Conservation (phyloP, 2,329 filamentous ascomycete species). For the Ceratocystis variospora region DNA sequence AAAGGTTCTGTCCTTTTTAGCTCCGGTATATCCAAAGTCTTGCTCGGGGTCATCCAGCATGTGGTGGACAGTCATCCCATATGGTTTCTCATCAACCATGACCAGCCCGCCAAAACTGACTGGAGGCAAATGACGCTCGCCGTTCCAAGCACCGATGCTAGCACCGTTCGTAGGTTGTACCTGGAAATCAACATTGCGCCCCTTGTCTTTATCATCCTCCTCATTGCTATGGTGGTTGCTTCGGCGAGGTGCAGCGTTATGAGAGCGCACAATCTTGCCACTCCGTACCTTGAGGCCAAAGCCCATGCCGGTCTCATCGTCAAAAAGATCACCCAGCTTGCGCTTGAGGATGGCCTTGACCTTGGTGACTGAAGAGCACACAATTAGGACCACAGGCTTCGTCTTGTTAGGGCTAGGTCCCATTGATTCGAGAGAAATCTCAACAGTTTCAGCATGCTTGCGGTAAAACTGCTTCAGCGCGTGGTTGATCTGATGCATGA, state of each 20-base stretch:
- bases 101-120: constrained; percentile 85
- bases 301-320: constrained; percentile 36
- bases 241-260: constrained; percentile 32
- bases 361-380: constrained; percentile 61
- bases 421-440: constrained; percentile 63
- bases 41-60: constrained; percentile 64
- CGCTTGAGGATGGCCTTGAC: constrained; percentile 58
- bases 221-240: not conserved
- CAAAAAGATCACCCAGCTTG: constrained; percentile 51
- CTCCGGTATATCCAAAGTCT: constrained; percentile 1
- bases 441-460: constrained; percentile 61
- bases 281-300: constrained; percentile 59
- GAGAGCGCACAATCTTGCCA: constrained; percentile 52
- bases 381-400: constrained; percentile 59
- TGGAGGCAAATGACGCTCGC: constrained; percentile 72
- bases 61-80: constrained; percentile 94
- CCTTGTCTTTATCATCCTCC: constrained; percentile 25
- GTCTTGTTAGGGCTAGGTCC: constrained; percentile 53
- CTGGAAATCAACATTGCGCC: constrained; percentile 64
- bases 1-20: constrained; percentile 7
- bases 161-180: constrained; percentile 68
- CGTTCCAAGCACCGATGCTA: constrained; percentile 82
- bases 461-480: constrained; percentile 57
- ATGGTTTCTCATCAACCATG: constrained; percentile 67
- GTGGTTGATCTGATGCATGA: constrained; percentile 61